Conservation (phyloP, 1,284 basidiomycete genomes). For the Moniliella sp. region DNA sequence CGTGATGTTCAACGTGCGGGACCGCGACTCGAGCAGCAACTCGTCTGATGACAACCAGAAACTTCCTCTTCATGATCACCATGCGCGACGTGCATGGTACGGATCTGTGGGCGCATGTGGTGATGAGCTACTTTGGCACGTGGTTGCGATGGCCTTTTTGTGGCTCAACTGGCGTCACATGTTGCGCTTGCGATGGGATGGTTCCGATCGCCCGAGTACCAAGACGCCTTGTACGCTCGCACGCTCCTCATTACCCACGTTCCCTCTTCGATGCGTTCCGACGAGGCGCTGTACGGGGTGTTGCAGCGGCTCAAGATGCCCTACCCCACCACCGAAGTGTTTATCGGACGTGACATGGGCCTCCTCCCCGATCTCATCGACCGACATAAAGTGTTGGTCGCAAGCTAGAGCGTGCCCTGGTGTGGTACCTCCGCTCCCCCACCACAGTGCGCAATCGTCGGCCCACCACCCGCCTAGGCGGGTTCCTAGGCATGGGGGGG, state of each 20-base stretch:
- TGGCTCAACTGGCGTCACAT: constrained; percentile 23
- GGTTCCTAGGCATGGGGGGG: constrained; percentile 53
- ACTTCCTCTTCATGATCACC: constrained; percentile 13
- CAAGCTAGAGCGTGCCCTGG: constrained; percentile 58
- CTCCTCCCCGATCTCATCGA: constrained; percentile 55
- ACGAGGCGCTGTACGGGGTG: constrained; percentile 45
- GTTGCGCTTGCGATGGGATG: constrained; percentile 21
- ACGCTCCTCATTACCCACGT: constrained; percentile 42
- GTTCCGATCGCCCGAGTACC: constrained; percentile 27
- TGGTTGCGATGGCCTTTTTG: constrained; percentile 17
- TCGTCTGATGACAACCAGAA: not conserved
- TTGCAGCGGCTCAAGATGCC: constrained; percentile 42
- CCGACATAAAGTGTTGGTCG: constrained; percentile 66
- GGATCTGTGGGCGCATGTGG: constrained; percentile 28
- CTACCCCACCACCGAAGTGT: constrained; percentile 61
- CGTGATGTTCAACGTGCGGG: constrained; percentile 22
- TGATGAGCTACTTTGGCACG: constrained; percentile 25
- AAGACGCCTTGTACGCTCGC: constrained; percentile 43
- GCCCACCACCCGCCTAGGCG: constrained; percentile 54
- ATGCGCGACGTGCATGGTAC: constrained; percentile 21
- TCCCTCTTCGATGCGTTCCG: constrained; percentile 50
- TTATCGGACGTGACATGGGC: constrained; percentile 56
- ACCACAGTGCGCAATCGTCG: constrained; percentile 53
- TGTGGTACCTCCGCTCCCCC: constrained; percentile 56
- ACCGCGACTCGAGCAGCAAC: constrained; percentile 1